phyloP scores from a whole-genome alignment of 2,329 filamentous ascomycete species.

The Penicillium decumbens region DNA sequence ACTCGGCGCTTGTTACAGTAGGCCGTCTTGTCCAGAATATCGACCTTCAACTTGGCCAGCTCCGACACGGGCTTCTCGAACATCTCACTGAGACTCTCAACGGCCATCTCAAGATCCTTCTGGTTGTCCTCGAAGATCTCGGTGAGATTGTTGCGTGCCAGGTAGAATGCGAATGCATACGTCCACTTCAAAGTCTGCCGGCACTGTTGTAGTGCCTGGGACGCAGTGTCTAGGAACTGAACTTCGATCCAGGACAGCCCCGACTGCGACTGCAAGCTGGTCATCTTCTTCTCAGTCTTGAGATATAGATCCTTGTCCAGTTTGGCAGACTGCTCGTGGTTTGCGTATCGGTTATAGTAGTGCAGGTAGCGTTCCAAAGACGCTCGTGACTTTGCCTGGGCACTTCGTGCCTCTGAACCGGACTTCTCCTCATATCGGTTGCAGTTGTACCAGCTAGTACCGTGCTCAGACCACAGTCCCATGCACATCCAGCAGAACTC shows the following conservation, averaged over 20 bases:
- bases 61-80: slow-evolving; percentile 95
- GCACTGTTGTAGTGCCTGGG: slow-evolving; percentile 88
- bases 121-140: slow-evolving; percentile 99
- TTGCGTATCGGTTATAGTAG: slow-evolving; percentile 98
- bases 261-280: slow-evolving; percentile 84
- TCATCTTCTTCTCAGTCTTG: slow-evolving; percentile 99
- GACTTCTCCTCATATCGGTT: slow-evolving; percentile 97
- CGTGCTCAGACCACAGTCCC: slow-evolving; percentile 97
- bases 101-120: slow-evolving; percentile 94
- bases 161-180: slow-evolving; percentile 96
- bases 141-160: slow-evolving; percentile 91
- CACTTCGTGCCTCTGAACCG: slow-evolving; percentile 81
- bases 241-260: slow-evolving; percentile 99
- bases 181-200: slow-evolving; percentile 99
- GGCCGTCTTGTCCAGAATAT: slow-evolving; percentile 97
- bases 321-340: slow-evolving; percentile 95
- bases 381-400: slow-evolving; percentile 83
- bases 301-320: slow-evolving; percentile 92
- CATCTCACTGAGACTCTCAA: slow-evolving; percentile 96
- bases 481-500: slow-evolving; percentile 99
- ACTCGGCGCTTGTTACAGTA: slow-evolving; percentile 92
- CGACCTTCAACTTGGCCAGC: slow-evolving; percentile 80
- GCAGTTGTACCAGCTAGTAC: slow-evolving; percentile 99
- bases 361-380: slow-evolving; percentile 95
- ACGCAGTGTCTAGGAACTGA: slow-evolving; percentile 90